Base-by-base conservation (phyloP, 805 yeast genomes). In the Ogataea chonburiensis region DNA sequence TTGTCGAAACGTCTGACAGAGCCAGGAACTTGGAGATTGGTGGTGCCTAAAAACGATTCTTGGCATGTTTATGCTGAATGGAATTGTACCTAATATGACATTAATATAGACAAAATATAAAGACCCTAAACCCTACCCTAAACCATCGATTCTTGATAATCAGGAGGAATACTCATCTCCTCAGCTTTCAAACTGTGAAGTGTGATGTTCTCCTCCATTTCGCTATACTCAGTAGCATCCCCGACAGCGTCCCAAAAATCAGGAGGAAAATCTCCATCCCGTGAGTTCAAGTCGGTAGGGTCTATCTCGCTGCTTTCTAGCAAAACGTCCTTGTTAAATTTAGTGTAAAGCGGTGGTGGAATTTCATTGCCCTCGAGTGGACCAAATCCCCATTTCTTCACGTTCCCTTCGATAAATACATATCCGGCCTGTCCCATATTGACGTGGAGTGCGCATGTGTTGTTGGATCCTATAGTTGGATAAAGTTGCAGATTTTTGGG, bases 301-400 rank as follows among this genome's bases (percentile, higher is more conserved):
- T 68, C 80, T 17, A 70, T 57, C 50, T 73, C 80, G 16, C 77
- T 70, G 31, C 61, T 53, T 52, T 84, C 96, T 18, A 91, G 63
- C 36, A 91, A 60, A 4, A 88, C 77, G 56, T 89, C 96, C 30
- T 79, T 79, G 28, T 76, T 78, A 52, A 80, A 88, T 39, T 80
- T 77, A 31, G 86, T 85, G 61, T 91, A 91, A 7, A 93, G 81
- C 1, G 98, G 98, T 3, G 98, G 96, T 5, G 98, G 95, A 3
- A 94, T 82, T 40, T 88, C 82, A 31, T 72, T 75, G 1, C 98
- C 98, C 47, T 81, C 85, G 24, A 82, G 70, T 3, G 93, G 91
- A n/a, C 95, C 96, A 52, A 83, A 81, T 5, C 96, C 95, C 96
- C 96, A 88, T 57, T 85, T 87, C 57, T 88, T 88, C 24, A 89